Evolutionary conservation across 306 rosid species (phyloP).

Genomic region (Prunus persica): DNA sequence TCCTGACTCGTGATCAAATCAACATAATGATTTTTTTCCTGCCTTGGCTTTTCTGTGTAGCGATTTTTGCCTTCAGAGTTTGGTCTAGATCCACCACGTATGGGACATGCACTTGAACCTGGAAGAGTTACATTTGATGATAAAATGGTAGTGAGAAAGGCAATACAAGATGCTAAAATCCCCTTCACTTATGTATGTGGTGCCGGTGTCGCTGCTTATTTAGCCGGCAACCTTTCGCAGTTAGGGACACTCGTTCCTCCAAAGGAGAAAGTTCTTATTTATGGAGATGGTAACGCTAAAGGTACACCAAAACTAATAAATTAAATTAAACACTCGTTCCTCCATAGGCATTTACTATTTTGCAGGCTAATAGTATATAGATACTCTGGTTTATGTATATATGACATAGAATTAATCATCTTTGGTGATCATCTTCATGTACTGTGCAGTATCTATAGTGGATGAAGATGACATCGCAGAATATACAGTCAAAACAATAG

Average conservation of each 20-base stretch:
- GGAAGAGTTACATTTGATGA: constrained; percentile 81
- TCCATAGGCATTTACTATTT: no score
- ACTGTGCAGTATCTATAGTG: not conserved
- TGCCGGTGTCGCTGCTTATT: constrained; percentile 71
- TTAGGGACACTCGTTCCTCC: constrained; percentile 48
- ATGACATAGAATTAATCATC: not conserved
- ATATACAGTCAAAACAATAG: constrained; percentile 33
- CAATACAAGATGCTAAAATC: constrained; percentile 59
- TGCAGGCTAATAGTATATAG: no score
- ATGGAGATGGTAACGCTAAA: constrained; percentile 68
- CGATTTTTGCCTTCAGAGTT: constrained; percentile 76
- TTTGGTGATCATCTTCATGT: not conserved
- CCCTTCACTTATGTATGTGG: constrained; percentile 73
- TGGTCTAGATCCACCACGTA: constrained; percentile 67
- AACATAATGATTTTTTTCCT: no score
- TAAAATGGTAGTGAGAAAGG: constrained; percentile 72
- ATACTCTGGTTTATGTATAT: not conserved
- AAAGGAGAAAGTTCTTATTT: constrained; percentile 46
- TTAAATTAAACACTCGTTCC: no score
- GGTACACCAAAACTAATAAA: constrained; percentile 25
- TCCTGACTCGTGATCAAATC: no score
- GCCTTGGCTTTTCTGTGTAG: constrained; percentile 21
- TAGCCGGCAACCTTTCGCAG: constrained; percentile 68
- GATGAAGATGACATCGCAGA: constrained; percentile 40
- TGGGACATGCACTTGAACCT: constrained; percentile 63